Evolutionary conservation across 371 early-diverging fungal species (phyloP).

Genomic region (Phascolomyces articulosus): DNA sequence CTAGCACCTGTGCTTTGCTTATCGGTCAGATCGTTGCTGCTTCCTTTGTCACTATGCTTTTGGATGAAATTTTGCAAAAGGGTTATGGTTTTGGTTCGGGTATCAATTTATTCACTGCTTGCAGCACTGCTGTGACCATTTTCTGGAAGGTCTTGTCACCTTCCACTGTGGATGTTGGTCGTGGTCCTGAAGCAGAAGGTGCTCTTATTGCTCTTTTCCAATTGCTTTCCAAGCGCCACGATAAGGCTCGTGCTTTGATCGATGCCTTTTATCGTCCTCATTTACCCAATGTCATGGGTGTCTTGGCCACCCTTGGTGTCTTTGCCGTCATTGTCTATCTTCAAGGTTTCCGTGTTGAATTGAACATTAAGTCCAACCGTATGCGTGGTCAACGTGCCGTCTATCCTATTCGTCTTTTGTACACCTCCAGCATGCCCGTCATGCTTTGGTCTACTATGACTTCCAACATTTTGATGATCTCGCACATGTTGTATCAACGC

Average conservation of each 20-base stretch:
- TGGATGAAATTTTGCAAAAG: conserved; percentile 99
- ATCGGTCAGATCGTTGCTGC: conserved; percentile 97
- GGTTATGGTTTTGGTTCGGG: conserved; percentile 99
- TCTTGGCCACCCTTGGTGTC: conserved; percentile 89
- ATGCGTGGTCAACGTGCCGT: conserved; percentile 96
- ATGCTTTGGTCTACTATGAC: conserved; percentile 98
- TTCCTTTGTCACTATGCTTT: conserved; percentile 95
- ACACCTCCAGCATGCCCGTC: conserved; percentile 99
- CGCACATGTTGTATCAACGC: conserved; percentile 94
- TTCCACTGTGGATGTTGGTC: conserved; percentile 95
- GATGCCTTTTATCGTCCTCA: conserved; percentile 98
- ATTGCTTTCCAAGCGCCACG: conserved; percentile 91
- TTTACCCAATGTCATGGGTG: conserved; percentile 96
- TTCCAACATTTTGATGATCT: conserved; percentile 95
- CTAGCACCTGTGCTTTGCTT: conserved; percentile 90
- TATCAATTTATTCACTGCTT: conserved; percentile 99
- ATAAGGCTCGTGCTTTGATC: conserved; percentile 97
- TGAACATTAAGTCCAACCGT: conserved; percentile 97
- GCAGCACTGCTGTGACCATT: conserved; percentile 99
- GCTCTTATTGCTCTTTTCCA: conserved; percentile 97
- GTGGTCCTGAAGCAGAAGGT: conserved; percentile 99
- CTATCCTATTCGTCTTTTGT: conserved; percentile 99
- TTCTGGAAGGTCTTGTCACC: conserved; percentile 99
- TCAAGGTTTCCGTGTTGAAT: conserved; percentile 99
- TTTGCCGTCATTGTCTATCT: conserved; percentile 98